A percentile compares a stretch with the other conserved stretches of the same genome.
Conservation (phyloP, 2,329 filamentous ascomycete species). For the Sclerotinia subarctica region DNA sequence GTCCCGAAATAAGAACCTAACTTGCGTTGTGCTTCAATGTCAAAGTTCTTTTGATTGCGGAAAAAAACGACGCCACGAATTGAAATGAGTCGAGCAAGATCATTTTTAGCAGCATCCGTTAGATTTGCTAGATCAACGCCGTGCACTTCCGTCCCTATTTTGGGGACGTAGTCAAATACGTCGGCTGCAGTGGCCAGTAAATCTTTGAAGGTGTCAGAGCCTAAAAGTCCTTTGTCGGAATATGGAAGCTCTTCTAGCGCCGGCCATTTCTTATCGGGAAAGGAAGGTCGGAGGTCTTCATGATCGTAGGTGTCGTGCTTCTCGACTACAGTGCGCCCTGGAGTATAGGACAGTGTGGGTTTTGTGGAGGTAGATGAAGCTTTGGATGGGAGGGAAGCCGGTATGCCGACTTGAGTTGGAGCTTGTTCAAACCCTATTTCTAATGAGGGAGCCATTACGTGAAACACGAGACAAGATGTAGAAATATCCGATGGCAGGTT, state of each 20-base stretch:
- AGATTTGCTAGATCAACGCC: slow-evolving; percentile 47
- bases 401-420: slow-evolving; percentile 1
- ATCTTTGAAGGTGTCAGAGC: slow-evolving; percentile 52
- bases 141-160: slow-evolving; percentile 41
- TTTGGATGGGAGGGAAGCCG: slow-evolving; percentile 17
- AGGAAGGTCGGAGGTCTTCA: slow-evolving; percentile 50
- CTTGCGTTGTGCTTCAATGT: slow-evolving; percentile 51
- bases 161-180: slow-evolving; percentile 51
- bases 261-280: slow-evolving; percentile 52
- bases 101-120: slow-evolving; percentile 46
- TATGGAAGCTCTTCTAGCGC: slow-evolving; percentile 49
- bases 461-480: not conserved
- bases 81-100: slow-evolving; percentile 50
- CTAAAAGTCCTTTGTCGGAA: slow-evolving; percentile 51
- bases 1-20: slow-evolving; percentile 52
- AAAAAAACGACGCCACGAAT: slow-evolving; percentile 57
- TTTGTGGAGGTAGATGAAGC: not conserved
- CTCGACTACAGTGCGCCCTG: slow-evolving; percentile 47
- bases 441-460: slow-evolving; percentile 27
- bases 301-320: slow-evolving; percentile 49
- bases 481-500: not conserved
- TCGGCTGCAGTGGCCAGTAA: slow-evolving; percentile 51
- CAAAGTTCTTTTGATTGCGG: slow-evolving; percentile 52
- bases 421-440: slow-evolving; percentile 23
- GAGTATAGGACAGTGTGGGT: slow-evolving; percentile 33